Conservation (phyloP, 2,329 filamentous ascomycete species). For the Aureobasidium sp. region DNA sequence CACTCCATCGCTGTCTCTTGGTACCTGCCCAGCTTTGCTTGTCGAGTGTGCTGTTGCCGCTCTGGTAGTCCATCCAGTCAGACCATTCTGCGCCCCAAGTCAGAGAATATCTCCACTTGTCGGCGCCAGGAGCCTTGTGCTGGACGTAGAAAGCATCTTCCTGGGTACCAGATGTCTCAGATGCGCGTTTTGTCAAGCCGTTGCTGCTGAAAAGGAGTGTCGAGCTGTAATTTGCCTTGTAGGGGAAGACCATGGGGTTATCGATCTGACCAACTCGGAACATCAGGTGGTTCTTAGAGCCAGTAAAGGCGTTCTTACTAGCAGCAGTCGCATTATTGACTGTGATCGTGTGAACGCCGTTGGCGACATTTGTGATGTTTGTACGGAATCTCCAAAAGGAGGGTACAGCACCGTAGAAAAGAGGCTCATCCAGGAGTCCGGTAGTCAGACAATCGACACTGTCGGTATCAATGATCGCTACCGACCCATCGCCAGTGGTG, state of each 20-base stretch:
- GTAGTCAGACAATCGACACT: slow-evolving; percentile 40
- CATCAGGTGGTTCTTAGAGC: slow-evolving; percentile 50
- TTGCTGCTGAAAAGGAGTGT: slow-evolving; percentile 35
- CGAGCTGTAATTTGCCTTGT: slow-evolving; percentile 49
- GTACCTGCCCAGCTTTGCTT: slow-evolving; percentile 50
- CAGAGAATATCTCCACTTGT: slow-evolving; percentile 53
- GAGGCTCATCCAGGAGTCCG: slow-evolving; percentile 26
- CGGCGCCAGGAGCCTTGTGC: slow-evolving; percentile 53
- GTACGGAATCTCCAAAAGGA: slow-evolving; percentile 46
- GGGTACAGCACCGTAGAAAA: slow-evolving; percentile 42
- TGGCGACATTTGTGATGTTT: slow-evolving; percentile 46
- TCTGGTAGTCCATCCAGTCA: slow-evolving; percentile 47
- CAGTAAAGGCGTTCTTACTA: slow-evolving; percentile 35
- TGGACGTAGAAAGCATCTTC: slow-evolving; percentile 37
- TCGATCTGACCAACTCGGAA: slow-evolving; percentile 48
- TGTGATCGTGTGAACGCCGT: slow-evolving; percentile 52
- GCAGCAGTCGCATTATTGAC: slow-evolving; percentile 44
- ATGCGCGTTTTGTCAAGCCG: slow-evolving; percentile 24
- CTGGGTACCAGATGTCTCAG: neutral
- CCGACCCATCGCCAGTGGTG: slow-evolving; percentile 39
- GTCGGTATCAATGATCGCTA: slow-evolving; percentile 35
- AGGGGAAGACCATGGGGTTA: slow-evolving; percentile 53
- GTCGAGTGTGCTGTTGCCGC: slow-evolving; percentile 43
- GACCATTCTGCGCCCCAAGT: slow-evolving; percentile 54
- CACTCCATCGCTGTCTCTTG: slow-evolving; percentile 47